Conservation (phyloP, 2,329 filamentous ascomycete species). For the Torrubiellomyces zombiae region DNA sequence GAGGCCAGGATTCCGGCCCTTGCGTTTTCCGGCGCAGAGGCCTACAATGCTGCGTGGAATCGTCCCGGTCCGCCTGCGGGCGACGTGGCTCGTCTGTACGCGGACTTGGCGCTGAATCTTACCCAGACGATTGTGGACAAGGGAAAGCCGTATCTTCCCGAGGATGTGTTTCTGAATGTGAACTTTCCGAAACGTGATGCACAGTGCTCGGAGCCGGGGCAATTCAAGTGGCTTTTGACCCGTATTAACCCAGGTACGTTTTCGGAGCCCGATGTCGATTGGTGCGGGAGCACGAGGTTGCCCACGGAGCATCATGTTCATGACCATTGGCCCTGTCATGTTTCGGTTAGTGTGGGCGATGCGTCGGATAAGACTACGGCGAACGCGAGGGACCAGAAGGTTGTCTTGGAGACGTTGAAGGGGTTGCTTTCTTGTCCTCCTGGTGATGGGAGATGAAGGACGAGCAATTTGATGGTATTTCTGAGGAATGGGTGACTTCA, state of each 20-base stretch:
- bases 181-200: conserved; percentile 43
- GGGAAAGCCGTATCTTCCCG: conserved; percentile 46
- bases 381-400: conserved; percentile 13
- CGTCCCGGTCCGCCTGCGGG: conserved; percentile 35
- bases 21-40: conserved; percentile 44
- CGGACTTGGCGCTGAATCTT: conserved; percentile 41
- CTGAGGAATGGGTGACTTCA: no score
- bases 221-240: conserved; percentile 48
- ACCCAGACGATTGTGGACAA: conserved; percentile 36
- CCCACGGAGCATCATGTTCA: conserved; percentile 42
- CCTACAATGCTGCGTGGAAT: conserved; percentile 35
- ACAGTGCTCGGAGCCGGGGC: conserved; percentile 29
- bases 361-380: conserved; percentile 41
- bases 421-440: no score
- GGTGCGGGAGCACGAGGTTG: conserved; percentile 36
- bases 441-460: no score
- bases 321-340: conserved; percentile 35
- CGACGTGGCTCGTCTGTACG: conserved; percentile 48
- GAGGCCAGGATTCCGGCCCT: conserved; percentile 44
- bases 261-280: conserved; percentile 35
- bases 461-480: no score
- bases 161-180: conserved; percentile 47
- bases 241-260: conserved; percentile 41
- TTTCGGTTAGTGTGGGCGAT: conserved; percentile 45
- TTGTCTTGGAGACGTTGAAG: conserved; percentile 15